Evolutionary conservation across 176 grass and related monocot genomes (phyloP), one percentile per base, ranked within the genome.

Genomic region (Miscanthus lutarioriparius): DNA sequence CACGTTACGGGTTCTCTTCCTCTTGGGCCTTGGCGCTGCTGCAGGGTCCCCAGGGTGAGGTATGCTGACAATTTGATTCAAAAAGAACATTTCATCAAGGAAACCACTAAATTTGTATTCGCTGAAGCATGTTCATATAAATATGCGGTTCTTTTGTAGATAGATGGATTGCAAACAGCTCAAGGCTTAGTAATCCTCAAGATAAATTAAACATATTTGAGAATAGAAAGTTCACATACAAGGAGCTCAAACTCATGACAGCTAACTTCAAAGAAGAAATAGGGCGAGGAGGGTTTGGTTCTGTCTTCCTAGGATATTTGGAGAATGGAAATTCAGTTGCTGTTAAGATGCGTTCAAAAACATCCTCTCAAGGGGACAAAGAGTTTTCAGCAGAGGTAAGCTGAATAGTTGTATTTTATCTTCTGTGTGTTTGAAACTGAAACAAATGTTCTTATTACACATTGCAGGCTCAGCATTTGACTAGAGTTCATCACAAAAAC

Each of bases 251-350:
- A 66, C 32, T 38, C 17, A 89, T 87, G 13, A 92, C 91, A 20
- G 70, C 58, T 13, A 77, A 87, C 25, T 90, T 92, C 38, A 74
- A 22, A 8, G 75, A 78, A 59, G 45, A 81, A n/a, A 64, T 90
- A 61, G 87, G 87, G 1, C 35, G 58, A 56, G 91, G 91, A 82
- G 87, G 87, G 63, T 89, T 92, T 82, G 91, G 91, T 47, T 25
- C 61, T 41, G 87, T 92, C n/a, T 92, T 58, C 23, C 19, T 77
- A 19, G 91, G 91, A 7, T 16, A 75, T 11, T 39, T 97, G 13
- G 79, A 91, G 71, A 81, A 93, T 74, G 87, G 48, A 56, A 93
- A 16, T 19, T 77, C 90, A 81, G 87, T 97, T 85, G 94, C 94
- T 41, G 89, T 97, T 16, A 97, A 97, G 81, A 78, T 91, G 47